Base-by-base conservation (phyloP, 768 basidiomycete species). In the Exsudoporus frostii region DNA sequence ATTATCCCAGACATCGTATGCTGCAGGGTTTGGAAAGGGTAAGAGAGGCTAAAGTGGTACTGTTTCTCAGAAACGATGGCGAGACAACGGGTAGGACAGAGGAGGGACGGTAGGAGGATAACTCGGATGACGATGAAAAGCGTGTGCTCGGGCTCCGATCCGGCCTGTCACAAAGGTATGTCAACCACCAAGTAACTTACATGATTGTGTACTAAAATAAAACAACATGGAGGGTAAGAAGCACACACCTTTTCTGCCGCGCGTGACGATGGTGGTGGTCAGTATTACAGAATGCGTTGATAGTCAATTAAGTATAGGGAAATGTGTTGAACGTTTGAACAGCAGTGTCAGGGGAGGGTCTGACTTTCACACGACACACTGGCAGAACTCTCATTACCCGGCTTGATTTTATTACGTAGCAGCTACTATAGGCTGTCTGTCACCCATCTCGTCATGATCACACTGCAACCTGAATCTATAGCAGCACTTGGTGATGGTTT, bases 71-170 rank as follows among this genome's bases (percentile, higher is more conserved):
- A 41, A 14, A 25, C 6, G n/a, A 29, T 29, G n/a, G 13, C 4
- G 17, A n/a, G 25, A 27, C 10, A 42, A 15, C 3, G 41, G 0
- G 25, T 10, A 27, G 25, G 70, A 68, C 55, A n/a, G n/a, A 38
- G 30, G 4, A 32, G 13, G 4, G 13, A 4, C 10, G 30, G 30
- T 32, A 32, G 11, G 30, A n/a, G 30, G 11, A 32, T 1, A 13
- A 38, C 5, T 8, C 19, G 5, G 10, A 3, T 9, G 22, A 6
- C 15, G 14, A 34, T 8, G 34, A 17, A 4, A 34, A 7, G 6
- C 7, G 15, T 34, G 6, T 15, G 15, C 34, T 34, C 17, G 34
- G 2, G 17, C 14, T 24, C 14, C 22, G 7, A 15, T 41, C 15
- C 13, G 11, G 14, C 22, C 39, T 24, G 22, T 17, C n/a, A n/a